Evolutionary conservation across 2,329 filamentous ascomycete genomes (phyloP), one percentile per base, ranked within the genome.

Genomic region (Anisogramma anomala): DNA sequence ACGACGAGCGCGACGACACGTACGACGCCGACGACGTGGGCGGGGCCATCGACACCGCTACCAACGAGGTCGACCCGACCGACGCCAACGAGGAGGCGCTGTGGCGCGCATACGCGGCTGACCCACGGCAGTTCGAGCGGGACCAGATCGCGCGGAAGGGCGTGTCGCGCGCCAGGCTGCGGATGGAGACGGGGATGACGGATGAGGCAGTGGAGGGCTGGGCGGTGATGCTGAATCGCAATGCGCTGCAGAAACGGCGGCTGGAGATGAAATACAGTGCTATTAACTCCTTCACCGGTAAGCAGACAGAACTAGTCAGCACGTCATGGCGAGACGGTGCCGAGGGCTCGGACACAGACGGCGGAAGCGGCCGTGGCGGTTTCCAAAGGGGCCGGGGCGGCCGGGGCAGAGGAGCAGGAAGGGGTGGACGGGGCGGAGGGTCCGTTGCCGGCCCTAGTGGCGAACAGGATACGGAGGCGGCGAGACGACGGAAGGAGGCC

Each of bases 1-100:
- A 96, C 50, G 91, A 98, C 58, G 91, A 98, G 63, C 77, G 87
- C 26, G 91, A 98, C 58, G 91, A 98, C 58, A 96, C 89, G 0
- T 98, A 98, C 56, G 91, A 98, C 53, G 77, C 81, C 2, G 85
- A 79, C 36, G 91, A 96, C 55, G 86, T 96, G 2, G 91, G 91
- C 26, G 88, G 89, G 17, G 84, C 84, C 0, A 79, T 95, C 3
- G 87, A 94, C 51, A 68, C 71, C 14, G 67, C 73, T 5, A 71
- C 42, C 5, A 50, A 42, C 9, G 39, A 41, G 22, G 54, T 57
- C 28, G 58, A 58, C 30, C 52, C 55, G 5, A 62, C 59, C 27
- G 70, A 76, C 23, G 65, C 63, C 39, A 74, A 74, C 48, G 88
- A 95, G 48, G 77, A 84, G 51, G 62, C 65, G 0, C 67, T 98